A percentile compares a stretch with the other conserved stretches of the same genome.
phyloP scores from a whole-genome alignment of 371 early-diverging fungal species.

The Mucor plumbeus region DNA sequence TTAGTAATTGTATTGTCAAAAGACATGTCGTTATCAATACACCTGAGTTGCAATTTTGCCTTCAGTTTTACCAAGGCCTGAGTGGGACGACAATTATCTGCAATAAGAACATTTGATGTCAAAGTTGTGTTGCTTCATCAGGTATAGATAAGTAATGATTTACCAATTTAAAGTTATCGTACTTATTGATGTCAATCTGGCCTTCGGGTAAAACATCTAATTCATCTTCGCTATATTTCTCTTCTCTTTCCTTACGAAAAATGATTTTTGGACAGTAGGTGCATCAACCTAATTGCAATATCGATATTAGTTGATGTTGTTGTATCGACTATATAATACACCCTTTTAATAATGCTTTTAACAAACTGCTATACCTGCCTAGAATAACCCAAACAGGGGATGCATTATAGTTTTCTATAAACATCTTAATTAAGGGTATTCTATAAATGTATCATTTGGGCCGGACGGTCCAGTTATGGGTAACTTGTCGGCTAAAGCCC shows the following conservation, averaged over 20 bases:
- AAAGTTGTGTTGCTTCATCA: background rate
- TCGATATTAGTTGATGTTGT: background rate
- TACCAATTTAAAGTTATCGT: conserved; percentile 60
- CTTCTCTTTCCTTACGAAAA: conserved; percentile 2
- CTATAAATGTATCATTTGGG: too few relatives aligned
- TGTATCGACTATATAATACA: too few relatives aligned
- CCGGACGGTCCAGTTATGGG: too few relatives aligned
- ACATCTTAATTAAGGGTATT: too few relatives aligned
- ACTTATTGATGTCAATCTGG: conserved; percentile 34
- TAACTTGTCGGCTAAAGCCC: too few relatives aligned
- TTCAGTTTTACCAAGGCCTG: conserved; percentile 93
- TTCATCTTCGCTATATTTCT: conserved; percentile 40
- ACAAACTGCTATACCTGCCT: too few relatives aligned
- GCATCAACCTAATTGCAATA: background rate
- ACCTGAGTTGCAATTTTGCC: conserved; percentile 96
- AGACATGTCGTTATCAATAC: conserved; percentile 3
- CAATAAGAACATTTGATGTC: background rate
- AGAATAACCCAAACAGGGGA: too few relatives aligned
- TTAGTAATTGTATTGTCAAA: background rate
- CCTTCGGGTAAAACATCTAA: conserved; percentile 43
- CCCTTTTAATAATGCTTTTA: too few relatives aligned
- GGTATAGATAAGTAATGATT: background rate
- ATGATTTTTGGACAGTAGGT: background rate
- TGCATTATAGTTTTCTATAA: too few relatives aligned
- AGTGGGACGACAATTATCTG: conserved; percentile 84